Evolutionary conservation across 768 basidiomycete species (phyloP), one percentile per base, ranked within the genome.

Genomic region (Hysterangium stoloniferum): DNA sequence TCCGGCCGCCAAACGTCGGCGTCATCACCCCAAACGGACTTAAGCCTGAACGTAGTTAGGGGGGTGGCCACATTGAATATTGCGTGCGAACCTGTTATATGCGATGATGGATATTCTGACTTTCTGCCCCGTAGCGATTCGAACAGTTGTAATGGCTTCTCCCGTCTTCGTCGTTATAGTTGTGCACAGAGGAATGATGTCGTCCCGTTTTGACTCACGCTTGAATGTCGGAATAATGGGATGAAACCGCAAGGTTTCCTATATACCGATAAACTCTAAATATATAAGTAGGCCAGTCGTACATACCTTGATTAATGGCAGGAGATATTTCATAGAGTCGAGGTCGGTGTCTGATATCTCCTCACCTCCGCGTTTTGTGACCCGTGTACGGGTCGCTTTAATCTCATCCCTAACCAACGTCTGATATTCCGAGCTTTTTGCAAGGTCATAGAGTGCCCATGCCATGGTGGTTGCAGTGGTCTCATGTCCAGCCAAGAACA

Each of bases 131-230:
- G 75, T 73, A 1, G 75, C 71, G 20, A 82, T 64, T 4, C 71
- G 68, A 9, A 82, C 44, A 45, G 75, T 66, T 8, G 57, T 61
- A 33, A 76, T 59, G 8, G 64, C 47, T 48, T 71, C 64, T 5
- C 79, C 80, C 1, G 69, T 68, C 19, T 64, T 64, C 2, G 71
- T 73, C 48, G 55, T 64, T 41, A 82, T 70, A 1, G 79, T 77
- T 48, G 63, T 70, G 6, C 77, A 73, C 32, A 86, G 70, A 0
- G 84, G 80, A 19, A 86, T 59, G 27, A 79, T 59, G 48, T 81
- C 76, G 55, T 85, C 80, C 19, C 64, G 61, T 1, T 61, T 66
- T 0, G 80, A 69, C 47, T 71, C 64, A 19, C 83, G 73, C 40
- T 73, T 69, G n/a, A 71, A 71, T n/a, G 74, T 71, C 37, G 76